These are phyloP conservation scores for Penicillium lividum DNA, from an alignment of 495 filamentous ascomycete species.

Conservation along the genomic window DNA sequence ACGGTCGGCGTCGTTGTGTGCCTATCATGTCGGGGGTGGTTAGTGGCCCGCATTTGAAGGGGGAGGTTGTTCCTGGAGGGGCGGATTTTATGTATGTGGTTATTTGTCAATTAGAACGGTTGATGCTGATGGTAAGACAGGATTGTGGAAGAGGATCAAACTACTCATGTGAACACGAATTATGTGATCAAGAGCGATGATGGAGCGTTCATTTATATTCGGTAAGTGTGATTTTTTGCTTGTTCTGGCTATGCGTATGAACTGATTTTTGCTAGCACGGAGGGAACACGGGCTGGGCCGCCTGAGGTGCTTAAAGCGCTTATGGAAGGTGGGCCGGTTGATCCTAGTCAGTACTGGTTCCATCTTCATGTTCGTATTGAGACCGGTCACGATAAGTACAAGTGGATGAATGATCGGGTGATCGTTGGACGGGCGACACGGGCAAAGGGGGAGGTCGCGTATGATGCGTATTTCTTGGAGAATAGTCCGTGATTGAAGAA, in stretches of 20 bases:
- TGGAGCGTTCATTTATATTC: constrained; percentile 31
- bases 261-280: constrained; percentile 18
- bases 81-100: constrained; percentile 33
- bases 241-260: neutral
- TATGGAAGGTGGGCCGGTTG: constrained; percentile 33
- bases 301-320: constrained; percentile 31
- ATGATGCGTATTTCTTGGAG: constrained; percentile 35
- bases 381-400: constrained; percentile 35
- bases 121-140: constrained; percentile 7
- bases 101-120: neutral
- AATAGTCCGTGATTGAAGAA: constrained; percentile 15
- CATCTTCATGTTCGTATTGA: constrained; percentile 35
- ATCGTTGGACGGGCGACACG: constrained; percentile 33
- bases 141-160: constrained; percentile 31
- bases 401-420: constrained; percentile 37
- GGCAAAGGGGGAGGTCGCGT: constrained; percentile 31
- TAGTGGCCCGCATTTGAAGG: constrained; percentile 25
- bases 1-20: constrained; percentile 33
- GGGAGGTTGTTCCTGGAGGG: constrained; percentile 32
- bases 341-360: constrained; percentile 34
- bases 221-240: constrained; percentile 14
- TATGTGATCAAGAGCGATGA: constrained; percentile 35
- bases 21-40: constrained; percentile 30
- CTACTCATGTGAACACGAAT: constrained; percentile 34
- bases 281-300: constrained; percentile 31